phyloP scores from a whole-genome alignment of 2,329 filamentous ascomycete genomes.

The Exophiala calicioides region DNA sequence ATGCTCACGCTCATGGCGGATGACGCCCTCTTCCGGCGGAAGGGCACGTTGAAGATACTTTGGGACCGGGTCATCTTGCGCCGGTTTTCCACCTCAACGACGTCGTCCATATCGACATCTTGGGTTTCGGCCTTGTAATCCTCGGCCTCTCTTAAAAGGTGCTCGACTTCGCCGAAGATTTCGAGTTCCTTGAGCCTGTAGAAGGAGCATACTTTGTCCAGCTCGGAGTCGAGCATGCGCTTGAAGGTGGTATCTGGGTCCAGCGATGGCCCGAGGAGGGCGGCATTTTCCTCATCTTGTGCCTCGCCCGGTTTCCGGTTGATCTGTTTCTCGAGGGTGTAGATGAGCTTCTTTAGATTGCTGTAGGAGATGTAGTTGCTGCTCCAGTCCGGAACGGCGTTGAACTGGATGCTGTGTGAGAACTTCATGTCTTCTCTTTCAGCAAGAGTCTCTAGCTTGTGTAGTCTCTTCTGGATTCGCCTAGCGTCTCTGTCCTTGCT shows the following conservation, averaged over 20 bases:
- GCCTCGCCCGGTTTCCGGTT: slow-evolving; percentile 59
- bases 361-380: slow-evolving; percentile 97
- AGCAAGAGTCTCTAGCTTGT: slow-evolving; percentile 29
- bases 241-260: slow-evolving; percentile 82
- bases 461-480: slow-evolving; percentile 23
- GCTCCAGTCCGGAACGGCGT: slow-evolving; percentile 99
- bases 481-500: slow-evolving; percentile 6
- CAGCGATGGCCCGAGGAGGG: slow-evolving; percentile 67
- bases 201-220: slow-evolving; percentile 93
- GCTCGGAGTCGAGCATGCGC: slow-evolving; percentile 78
- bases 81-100: slow-evolving; percentile 45
- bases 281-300: slow-evolving; percentile 78
- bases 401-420: slow-evolving; percentile 98
- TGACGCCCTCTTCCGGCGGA: slow-evolving; percentile 48
- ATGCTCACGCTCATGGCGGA: slow-evolving; percentile 48
- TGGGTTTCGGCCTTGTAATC: slow-evolving; percentile 63
- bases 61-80: slow-evolving; percentile 43
- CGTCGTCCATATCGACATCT: slow-evolving; percentile 45
- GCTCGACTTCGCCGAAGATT: slow-evolving; percentile 76
- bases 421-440: slow-evolving; percentile 78
- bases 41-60: slow-evolving; percentile 57
- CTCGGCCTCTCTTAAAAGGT: slow-evolving; percentile 73
- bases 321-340: slow-evolving; percentile 84
- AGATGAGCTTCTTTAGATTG: slow-evolving; percentile 98
- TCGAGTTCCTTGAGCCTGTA: slow-evolving; percentile 88